Evolutionary conservation across 2,329 filamentous ascomycete genomes (phyloP).

Genomic region (Hortaea sp.): DNA sequence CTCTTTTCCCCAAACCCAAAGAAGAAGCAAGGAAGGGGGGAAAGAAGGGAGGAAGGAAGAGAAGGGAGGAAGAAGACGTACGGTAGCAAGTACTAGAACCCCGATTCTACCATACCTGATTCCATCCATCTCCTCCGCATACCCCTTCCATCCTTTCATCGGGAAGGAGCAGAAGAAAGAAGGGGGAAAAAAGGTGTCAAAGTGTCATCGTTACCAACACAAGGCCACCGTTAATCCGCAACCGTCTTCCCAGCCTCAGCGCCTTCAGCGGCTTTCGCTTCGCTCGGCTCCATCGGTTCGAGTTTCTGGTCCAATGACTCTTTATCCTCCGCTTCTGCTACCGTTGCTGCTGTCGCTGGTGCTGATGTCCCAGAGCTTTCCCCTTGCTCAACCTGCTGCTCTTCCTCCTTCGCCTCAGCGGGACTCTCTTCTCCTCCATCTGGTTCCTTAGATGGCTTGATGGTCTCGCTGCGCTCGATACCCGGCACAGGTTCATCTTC

Average conservation of each 20-base stretch:
- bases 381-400: slow-evolving; percentile 7
- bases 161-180: no score
- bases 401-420: slow-evolving; percentile 11
- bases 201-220: no score
- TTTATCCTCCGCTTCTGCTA: slow-evolving; percentile 1
- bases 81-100: no score
- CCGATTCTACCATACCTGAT: no score
- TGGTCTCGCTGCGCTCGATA: slow-evolving; percentile 9
- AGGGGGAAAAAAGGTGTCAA: no score
- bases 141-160: no score
- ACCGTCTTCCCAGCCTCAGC: slow-evolving; percentile 1
- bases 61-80: no score
- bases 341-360: slow-evolving; percentile 7
- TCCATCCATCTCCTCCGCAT: no score
- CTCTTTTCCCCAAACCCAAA: no score
- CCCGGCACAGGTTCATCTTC: slow-evolving; percentile 4
- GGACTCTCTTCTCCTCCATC: background rate
- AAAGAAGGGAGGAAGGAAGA: no score
- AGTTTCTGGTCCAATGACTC: background rate
- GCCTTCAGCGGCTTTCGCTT: background rate
- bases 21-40: no score
- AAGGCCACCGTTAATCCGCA: background rate
- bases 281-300: background rate
- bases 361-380: slow-evolving; percentile 7
- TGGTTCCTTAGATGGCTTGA: slow-evolving; percentile 12